Percentiles rank a stretch among this genome's conserved stretches.
Conservation (phyloP, 1,284 basidiomycete species). For the Ceratorhiza oryzae-sativae region DNA sequence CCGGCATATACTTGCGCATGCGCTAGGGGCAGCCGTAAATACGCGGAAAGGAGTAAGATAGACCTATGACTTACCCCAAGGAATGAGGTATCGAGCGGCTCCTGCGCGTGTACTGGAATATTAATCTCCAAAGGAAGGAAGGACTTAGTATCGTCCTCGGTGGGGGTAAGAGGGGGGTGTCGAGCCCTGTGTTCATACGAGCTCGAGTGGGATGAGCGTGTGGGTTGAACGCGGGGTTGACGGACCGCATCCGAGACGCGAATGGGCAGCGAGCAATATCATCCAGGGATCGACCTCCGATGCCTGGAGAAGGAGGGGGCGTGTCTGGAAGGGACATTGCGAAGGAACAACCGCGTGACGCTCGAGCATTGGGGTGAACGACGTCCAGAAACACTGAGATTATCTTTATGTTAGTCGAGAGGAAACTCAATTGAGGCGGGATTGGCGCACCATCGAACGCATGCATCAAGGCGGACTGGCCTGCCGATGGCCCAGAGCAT, state of each 20-base stretch:
- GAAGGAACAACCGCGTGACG: slow-evolving; percentile 34
- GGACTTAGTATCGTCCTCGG: slow-evolving; percentile 1
- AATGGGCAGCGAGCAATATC: slow-evolving; percentile 28
- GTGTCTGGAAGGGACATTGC: slow-evolving; percentile 17
- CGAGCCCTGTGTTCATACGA: slow-evolving; percentile 13
- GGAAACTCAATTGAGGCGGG: not conserved
- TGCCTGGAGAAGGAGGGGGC: slow-evolving; percentile 26
- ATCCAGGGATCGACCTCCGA: slow-evolving; percentile 3
- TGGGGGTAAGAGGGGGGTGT: slow-evolving; percentile 30
- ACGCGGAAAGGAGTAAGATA: not conserved
- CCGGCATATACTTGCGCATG: slow-evolving; percentile 60
- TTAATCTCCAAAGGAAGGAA: slow-evolving; percentile 14
- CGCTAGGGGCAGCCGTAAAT: slow-evolving; percentile 51
- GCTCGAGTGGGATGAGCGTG: slow-evolving; percentile 10
- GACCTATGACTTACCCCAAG: slow-evolving; percentile 21
- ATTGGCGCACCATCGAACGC: slow-evolving; percentile 53
- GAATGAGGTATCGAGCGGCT: slow-evolving; percentile 34
- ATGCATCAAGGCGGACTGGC: slow-evolving; percentile 62
- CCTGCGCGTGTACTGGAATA: slow-evolving; percentile 1
- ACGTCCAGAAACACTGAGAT: slow-evolving; percentile 28
- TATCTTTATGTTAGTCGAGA: not conserved
- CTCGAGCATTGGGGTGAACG: slow-evolving; percentile 26
- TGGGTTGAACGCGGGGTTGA: slow-evolving; percentile 35
- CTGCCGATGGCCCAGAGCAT: slow-evolving; percentile 58
- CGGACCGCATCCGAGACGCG: slow-evolving; percentile 10